Evolutionary conservation across 345 rosid genomes (phyloP).

Genomic region (Firmiana major): DNA sequence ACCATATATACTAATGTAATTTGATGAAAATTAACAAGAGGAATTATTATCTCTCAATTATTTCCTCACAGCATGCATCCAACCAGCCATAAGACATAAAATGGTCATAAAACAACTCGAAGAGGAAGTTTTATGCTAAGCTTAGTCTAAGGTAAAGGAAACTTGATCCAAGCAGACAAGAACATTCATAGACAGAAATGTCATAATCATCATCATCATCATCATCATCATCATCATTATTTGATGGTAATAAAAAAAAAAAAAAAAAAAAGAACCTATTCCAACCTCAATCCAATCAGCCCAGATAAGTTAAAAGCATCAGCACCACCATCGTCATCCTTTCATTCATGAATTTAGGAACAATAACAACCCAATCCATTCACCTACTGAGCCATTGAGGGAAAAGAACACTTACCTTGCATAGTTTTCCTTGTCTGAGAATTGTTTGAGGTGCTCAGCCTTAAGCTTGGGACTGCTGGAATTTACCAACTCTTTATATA

Average conservation of each 20-base stretch:
- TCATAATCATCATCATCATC: neutral
- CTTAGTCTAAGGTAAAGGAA: neutral
- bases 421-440: conserved; percentile 7
- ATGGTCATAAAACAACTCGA: neutral
- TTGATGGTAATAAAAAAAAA: neutral
- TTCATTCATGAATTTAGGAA: neutral
- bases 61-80: neutral
- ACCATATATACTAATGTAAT: too few relatives aligned
- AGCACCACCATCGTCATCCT: neutral
- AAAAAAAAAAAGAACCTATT: neutral
- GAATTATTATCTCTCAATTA: too few relatives aligned
- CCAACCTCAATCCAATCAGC: neutral
- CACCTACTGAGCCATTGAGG: neutral
- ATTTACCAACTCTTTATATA: conserved; percentile 5
- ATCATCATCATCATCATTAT: neutral
- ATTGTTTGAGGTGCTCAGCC: neutral
- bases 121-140: neutral
- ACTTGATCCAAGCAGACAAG: neutral
- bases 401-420: conserved; percentile 17
- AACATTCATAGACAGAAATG: neutral
- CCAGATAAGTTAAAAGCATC: neutral
- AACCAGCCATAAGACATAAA: neutral
- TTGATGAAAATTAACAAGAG: too few relatives aligned
- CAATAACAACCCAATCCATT: neutral
- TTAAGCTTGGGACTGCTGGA: conserved; percentile 4